Evolutionary conservation across 2,329 filamentous ascomycete species (phyloP), one percentile per base, ranked within the genome.

Genomic region (Pseudogymnoascus pannorum): DNA sequence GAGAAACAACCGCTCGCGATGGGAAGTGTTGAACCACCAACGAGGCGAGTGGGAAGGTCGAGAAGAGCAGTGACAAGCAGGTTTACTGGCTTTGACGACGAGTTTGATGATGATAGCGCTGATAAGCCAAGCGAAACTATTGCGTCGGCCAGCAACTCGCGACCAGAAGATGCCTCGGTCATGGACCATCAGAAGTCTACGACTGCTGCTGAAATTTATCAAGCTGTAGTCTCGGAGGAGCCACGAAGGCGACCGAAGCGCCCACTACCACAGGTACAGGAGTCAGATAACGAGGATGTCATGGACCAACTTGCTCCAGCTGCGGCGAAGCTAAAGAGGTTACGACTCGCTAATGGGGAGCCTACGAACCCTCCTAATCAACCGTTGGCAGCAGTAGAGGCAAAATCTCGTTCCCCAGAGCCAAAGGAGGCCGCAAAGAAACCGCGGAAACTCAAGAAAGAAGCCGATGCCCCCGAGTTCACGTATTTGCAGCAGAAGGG

Each of bases 281-380:
- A 62, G 6, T 65, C 67, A 61, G 68, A 68, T 38, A 67, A 70
- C 36, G 63, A 68, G 62, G 82, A 88, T 48, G 74, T 88, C 7
- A 83, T 93, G 72, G 86, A 91, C 12, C 79, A 82, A 20, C 82
- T 96, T 61, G 85, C 92, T 1, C 89, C 92, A 0, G 90, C 87
- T 1, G 86, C 89, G 3, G 85, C 88, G 26, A 86, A 86, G 4
- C 83, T 92, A 70, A 97, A 96, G 72, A n/a, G 48, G 5, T 31
- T 54, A 22, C 48, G 48, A 18, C 48, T 54, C 31, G 48, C 48
- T 7, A 54, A 54, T 54, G 69, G 72, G 60, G 65, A 69, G 54
- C 63, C 69, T 42, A 59, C 72, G 61, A 36, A 67, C 6, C 66
- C 66, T 51, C 70, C 68, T 26, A 26, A 12, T 33, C n/a, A 54